A percentile compares a stretch with the other conserved stretches of the same genome.
These are phyloP conservation scores for Astragalus membranaceus DNA, from an alignment of 306 rosid species.

Conservation along the genomic window DNA sequence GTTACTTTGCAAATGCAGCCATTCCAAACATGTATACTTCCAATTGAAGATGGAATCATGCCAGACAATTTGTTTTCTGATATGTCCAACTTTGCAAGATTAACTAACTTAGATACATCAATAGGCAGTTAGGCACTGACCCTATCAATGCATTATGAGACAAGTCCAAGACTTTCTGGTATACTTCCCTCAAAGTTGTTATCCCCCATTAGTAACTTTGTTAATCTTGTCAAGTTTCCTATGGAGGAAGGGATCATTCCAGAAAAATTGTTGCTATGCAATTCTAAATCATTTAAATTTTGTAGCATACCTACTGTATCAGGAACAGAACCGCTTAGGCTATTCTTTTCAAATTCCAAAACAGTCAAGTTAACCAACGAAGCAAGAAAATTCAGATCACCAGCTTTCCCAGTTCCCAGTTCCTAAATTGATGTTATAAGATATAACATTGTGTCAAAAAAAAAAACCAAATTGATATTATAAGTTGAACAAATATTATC, in stretches of 20 bases:
- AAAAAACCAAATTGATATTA: too few species aligned
- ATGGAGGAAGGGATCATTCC: constrained; percentile 31
- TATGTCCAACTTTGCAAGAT: constrained; percentile 19
- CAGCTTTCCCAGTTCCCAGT: too few species aligned
- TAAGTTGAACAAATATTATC: too few species aligned
- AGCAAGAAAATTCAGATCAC: too few species aligned
- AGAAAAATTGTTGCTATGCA: constrained; percentile 23
- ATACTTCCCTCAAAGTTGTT: constrained; percentile 36
- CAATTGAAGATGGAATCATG: constrained; percentile 30
- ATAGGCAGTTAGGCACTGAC: constrained; percentile 20
- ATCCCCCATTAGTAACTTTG: neutral
- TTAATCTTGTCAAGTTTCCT: constrained; percentile 35
- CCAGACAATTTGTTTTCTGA: constrained; percentile 30
- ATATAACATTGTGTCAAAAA: too few species aligned
- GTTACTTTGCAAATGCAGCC: constrained; percentile 30
- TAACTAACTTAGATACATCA: constrained; percentile 23
- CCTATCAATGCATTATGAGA: constrained; percentile 33
- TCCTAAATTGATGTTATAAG: too few species aligned
- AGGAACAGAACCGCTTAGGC: constrained; percentile 21
- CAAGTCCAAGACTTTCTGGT: constrained; percentile 25
- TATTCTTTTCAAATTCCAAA: constrained; percentile 26
- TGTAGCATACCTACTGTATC: constrained; percentile 23
- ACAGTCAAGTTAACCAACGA: too few species aligned
- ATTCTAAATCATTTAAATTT: constrained; percentile 2
- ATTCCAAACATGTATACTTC: constrained; percentile 20